Conservation (phyloP, 148 eudicot genomes). For the Cornus suecica region DNA sequence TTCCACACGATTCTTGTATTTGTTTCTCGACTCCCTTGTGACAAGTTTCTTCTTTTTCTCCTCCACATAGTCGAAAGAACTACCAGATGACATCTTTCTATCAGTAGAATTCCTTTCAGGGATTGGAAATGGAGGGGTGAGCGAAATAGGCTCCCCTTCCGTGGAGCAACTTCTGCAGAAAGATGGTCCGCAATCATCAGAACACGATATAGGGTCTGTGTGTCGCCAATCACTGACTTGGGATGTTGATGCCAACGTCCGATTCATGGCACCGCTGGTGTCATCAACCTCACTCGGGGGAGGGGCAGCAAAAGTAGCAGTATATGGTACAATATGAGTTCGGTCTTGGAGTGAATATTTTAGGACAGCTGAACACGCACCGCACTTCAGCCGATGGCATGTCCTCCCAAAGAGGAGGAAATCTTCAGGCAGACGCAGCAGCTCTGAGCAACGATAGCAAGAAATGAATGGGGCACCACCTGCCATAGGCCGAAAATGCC, state of each 20-base stretch:
- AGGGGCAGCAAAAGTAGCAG: conserved; percentile 29
- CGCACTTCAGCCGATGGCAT: conserved; percentile 59
- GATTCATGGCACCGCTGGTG: conserved; percentile 11
- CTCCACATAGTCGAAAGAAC: conserved; percentile 28
- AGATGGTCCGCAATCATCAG: conserved; percentile 43
- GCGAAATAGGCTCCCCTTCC: conserved; percentile 26
- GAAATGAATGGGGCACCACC: conserved; percentile 71
- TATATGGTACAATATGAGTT: conserved; percentile 37
- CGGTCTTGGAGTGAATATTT: conserved; percentile 49
- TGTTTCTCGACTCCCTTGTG: conserved; percentile 18
- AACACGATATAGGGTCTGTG: conserved; percentile 25
- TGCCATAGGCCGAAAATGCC: conserved; percentile 50
- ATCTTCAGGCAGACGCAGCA: conserved; percentile 66
- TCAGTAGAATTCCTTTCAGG: conserved; percentile 13
- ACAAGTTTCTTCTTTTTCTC: conserved; percentile 25
- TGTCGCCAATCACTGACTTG: conserved; percentile 15
- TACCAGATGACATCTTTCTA: conserved; percentile 24
- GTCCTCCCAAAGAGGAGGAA: conserved; percentile 52
- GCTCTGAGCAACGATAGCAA: conserved; percentile 50
- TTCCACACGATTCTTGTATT: conserved; percentile 16
- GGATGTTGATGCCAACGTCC: conserved; percentile 14
- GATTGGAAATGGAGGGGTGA: conserved; percentile 11
- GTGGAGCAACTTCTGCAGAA: conserved; percentile 25
- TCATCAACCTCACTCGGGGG: conserved; percentile 40
- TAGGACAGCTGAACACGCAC: conserved; percentile 52